Base-by-base conservation (phyloP, 2,329 filamentous ascomycete genomes). In the Aspergillus quadricinctus region DNA sequence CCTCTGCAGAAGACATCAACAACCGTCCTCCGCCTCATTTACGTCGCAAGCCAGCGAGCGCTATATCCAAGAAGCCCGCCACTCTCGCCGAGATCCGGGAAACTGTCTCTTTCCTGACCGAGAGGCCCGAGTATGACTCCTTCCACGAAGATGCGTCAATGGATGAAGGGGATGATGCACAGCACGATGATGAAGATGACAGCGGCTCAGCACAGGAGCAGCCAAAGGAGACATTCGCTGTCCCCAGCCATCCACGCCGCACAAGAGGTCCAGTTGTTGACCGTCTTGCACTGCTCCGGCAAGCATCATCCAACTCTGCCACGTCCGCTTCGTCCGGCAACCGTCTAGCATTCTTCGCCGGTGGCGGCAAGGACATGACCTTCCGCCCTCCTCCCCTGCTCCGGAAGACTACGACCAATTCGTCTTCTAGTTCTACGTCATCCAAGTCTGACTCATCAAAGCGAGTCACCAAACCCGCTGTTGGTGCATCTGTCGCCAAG, bases 51-150 rank as follows among this genome's bases (percentile, higher is more conserved):
- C 76, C 75, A 48, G 75, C 72, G 25, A 81, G 80, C 55, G 77
- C 78, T 17, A 69, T 71, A 57, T 80, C 78, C 52, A 84, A 83
- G 72, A 91, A 87, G 65, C 90, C 92, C 0, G 81, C 87, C 4
- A 89, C 87, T 19, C 78, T 96, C 9, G 85, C 86, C 28, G 90
- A 97, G 67, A 88, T 97, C 60, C 86, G 91, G 55, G 85, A 93
- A 70, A 90, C 89, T 0, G 78, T 97, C 6, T 95, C 90, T 4
- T 89, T 88, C 71, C 81, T 97, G 9, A 86, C 96, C 17, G 92
- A 96, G 52, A 82, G 83, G 41, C 79, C 79, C n/a, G 75, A 80
- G 48, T 79, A 77, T 49, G 79, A 80, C 28, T 82, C 80, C n/a
- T 79, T 79, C 57, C 80, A 81, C 3, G 80, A 79, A 41, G 81